These are phyloP conservation scores for Neonectria punicea DNA, from an alignment of 2,329 filamentous ascomycete species.

Conservation along the genomic window DNA sequence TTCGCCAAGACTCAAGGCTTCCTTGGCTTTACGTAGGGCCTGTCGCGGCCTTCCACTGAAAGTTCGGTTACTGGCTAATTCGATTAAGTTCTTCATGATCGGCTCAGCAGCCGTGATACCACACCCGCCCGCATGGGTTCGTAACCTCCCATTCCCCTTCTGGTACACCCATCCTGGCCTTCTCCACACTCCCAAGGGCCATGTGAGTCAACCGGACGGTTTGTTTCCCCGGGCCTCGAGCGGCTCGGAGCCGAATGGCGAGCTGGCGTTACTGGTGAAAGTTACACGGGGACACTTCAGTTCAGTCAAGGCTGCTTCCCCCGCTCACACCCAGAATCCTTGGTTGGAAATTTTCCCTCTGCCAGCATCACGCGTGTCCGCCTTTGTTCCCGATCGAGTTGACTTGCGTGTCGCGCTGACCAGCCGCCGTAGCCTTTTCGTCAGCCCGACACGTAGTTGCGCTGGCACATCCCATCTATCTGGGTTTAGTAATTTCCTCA, in stretches of 20 bases:
- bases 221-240: not conserved
- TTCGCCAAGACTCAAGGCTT: not conserved
- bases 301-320: not conserved
- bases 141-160: constrained; percentile 1
- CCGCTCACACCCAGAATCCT: not conserved
- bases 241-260: not conserved
- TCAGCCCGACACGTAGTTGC: constrained; percentile 29
- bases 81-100: not conserved
- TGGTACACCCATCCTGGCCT: not conserved
- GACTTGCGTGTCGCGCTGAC: constrained; percentile 14
- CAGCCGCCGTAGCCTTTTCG: constrained; percentile 15
- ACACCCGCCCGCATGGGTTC: not conserved
- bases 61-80: not conserved
- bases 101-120: not conserved
- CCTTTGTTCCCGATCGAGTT: constrained; percentile 11
- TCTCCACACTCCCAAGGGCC: constrained; percentile 2
- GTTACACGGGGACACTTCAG: not conserved
- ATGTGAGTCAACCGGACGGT: constrained; percentile 14
- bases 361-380: not conserved
- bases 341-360: not conserved
- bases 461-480: not conserved
- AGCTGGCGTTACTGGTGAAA: not conserved
- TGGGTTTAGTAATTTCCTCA: constrained; percentile 11
- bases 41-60: constrained; percentile 4
- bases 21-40: constrained; percentile 10